Base-by-base conservation (phyloP, 805 yeast species). In the Candida sanyiensis region DNA sequence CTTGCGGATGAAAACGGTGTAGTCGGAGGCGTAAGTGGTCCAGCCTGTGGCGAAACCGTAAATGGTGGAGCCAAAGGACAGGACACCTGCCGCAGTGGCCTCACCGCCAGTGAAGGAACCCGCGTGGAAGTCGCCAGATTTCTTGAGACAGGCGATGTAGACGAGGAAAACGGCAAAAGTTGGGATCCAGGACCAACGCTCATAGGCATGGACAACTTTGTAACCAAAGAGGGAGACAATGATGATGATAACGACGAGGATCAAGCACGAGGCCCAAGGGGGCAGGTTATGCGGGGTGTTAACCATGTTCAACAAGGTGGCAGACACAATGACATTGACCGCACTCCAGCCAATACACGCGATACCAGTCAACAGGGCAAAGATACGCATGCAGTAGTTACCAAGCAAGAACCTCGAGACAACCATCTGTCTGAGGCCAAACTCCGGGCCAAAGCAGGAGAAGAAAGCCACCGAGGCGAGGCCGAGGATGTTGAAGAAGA, bases 301-400 rank as follows among this genome's bases (percentile, higher is more conserved):
- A 45, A 88, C 80, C 54, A 82, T 76, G 63, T 81, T 77, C 42
- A 88, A 67, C 46, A 87, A 66, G 59, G 85, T 90, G 18, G 95
- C 95, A 26, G 93, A 78, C 19, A 87, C 82, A 74, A 87, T 83
- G 46, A 84, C 84, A 63, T 88, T 88, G 33, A 86, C 89, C 8
- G 95, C 85, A 62, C 90, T 83, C 96, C 96, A 88, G 51, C 97
- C 96, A 39, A 87, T 77, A 72, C 95, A 85, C 20, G 95, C 89
- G 45, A 89, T 62, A 53, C 78, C 73, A 57, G 87, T 87, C 58
- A 89, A 67, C 29, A 80, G 59, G 12, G 94, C 82, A 54, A 86
- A 83, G 42, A 87, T 69, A 58, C 95, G 74, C 63, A 83, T 80
- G 34, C 83, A 80, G 23, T 67, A 57, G 61, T 81, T 77, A 45